These are phyloP conservation scores for Metarhizium anisopliae DNA, from an alignment of 2,329 filamentous ascomycete species.

Conservation along the genomic window DNA sequence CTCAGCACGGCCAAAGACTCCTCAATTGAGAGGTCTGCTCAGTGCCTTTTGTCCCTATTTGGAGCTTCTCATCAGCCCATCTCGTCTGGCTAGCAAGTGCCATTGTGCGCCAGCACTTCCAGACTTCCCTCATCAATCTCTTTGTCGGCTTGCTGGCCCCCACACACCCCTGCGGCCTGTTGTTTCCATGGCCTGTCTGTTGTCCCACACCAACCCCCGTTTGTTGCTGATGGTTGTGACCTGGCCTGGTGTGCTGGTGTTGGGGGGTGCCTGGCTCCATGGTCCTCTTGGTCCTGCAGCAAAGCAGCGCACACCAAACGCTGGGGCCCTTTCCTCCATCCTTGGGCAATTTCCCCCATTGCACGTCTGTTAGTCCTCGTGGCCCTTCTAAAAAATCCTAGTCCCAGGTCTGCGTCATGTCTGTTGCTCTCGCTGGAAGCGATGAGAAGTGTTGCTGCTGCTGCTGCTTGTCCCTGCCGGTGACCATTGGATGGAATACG, in stretches of 20 bases:
- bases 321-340: constrained; percentile 5
- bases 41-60: neutral
- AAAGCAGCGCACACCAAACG: constrained; percentile 2
- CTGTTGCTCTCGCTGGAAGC: neutral
- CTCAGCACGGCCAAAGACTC: neutral
- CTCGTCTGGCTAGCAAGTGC: neutral
- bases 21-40: neutral
- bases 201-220: constrained; percentile 8
- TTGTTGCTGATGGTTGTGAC: constrained; percentile 1
- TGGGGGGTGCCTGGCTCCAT: too few relatives aligned
- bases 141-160: constrained; percentile 3
- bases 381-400: neutral
- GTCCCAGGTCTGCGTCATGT: neutral
- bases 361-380: neutral
- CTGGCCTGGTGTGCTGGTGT: neutral
- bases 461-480: neutral
- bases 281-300: neutral
- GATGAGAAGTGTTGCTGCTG: neutral
- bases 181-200: constrained; percentile 2
- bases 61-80: neutral
- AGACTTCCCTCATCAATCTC: constrained; percentile 1
- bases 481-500: neutral
- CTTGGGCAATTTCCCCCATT: constrained; percentile 7
- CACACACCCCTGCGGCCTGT: constrained; percentile 3
- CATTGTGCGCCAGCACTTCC: neutral